Conservation (phyloP, 352 stramenopile species). For the Blastocystis hominis region DNA sequence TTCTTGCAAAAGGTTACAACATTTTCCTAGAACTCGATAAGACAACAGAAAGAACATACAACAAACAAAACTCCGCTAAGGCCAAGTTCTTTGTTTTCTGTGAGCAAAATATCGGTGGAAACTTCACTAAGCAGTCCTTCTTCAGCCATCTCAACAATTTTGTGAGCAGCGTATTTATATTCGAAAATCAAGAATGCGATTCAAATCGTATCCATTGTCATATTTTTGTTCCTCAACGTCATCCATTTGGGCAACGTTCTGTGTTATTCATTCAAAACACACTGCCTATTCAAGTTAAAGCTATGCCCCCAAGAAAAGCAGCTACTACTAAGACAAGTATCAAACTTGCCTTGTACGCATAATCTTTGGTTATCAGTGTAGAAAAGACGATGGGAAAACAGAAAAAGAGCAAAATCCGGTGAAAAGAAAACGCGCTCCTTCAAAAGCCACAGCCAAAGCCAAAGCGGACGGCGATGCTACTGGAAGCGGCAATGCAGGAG, state of each 20-base stretch:
- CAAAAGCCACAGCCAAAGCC: slow-evolving; percentile 15
- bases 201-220: no score
- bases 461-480: neutral
- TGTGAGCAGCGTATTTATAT: neutral
- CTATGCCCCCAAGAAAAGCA: neutral
- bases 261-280: neutral
- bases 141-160: neutral
- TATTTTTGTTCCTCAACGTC: neutral
- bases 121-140: slow-evolving; percentile 36
- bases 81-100: neutral
- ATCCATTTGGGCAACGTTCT: neutral
- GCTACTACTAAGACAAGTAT: neutral
- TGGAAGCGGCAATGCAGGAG: neutral
- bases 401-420: neutral
- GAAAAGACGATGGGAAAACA: slow-evolving; percentile 5
- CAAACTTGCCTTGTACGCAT: neutral
- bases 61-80: slow-evolving; percentile 42
- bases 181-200: no score
- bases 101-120: slow-evolving; percentile 46
- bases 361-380: neutral
- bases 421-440: neutral
- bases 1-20: slow-evolving; percentile 19
- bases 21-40: neutral
- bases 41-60: neutral
- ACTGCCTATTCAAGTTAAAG: neutral